phyloP scores from a whole-genome alignment of 2,329 filamentous ascomycete genomes.

The Colletotrichum costaricense region DNA sequence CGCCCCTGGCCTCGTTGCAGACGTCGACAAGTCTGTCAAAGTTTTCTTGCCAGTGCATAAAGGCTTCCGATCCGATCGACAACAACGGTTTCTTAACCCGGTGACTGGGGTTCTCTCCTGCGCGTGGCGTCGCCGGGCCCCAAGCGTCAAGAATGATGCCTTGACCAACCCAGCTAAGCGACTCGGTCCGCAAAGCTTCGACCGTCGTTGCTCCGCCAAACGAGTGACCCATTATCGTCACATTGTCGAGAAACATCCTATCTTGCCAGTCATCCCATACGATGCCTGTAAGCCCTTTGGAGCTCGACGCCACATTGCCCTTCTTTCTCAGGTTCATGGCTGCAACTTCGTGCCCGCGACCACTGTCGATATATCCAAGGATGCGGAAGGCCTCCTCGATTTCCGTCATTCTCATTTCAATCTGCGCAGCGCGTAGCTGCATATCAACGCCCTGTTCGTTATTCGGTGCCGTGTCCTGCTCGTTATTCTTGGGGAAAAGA shows the following conservation, averaged over 20 bases:
- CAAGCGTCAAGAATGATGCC: constrained; percentile 76
- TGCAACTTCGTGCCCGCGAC: constrained; percentile 62
- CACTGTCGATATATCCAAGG: constrained; percentile 65
- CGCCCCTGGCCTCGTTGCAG: constrained; percentile 64
- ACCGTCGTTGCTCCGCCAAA: constrained; percentile 75
- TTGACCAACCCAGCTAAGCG: constrained; percentile 68
- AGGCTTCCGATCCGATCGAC: constrained; percentile 74
- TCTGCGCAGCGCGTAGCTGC: constrained; percentile 69
- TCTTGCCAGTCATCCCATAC: constrained; percentile 68
- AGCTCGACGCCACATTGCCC: constrained; percentile 69
- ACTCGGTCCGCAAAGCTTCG: constrained; percentile 66
- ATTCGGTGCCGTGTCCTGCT: constrained; percentile 60
- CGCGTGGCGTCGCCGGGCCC: constrained; percentile 62
- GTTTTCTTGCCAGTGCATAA: constrained; percentile 77
- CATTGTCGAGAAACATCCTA: constrained; percentile 63
- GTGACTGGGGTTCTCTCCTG: constrained; percentile 55
- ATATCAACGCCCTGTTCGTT: constrained; percentile 70
- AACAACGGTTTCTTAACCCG: constrained; percentile 65
- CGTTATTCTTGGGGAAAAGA: constrained; percentile 69
- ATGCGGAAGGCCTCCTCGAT: constrained; percentile 72
- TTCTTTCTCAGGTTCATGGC: constrained; percentile 65
- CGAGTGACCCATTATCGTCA: constrained; percentile 74
- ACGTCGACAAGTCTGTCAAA: constrained; percentile 68
- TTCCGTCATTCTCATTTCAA: constrained; percentile 72
- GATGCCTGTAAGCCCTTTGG: constrained; percentile 65